Conservation (phyloP, 495 filamentous ascomycete genomes). For the Clavariopsis aquatica region DNA sequence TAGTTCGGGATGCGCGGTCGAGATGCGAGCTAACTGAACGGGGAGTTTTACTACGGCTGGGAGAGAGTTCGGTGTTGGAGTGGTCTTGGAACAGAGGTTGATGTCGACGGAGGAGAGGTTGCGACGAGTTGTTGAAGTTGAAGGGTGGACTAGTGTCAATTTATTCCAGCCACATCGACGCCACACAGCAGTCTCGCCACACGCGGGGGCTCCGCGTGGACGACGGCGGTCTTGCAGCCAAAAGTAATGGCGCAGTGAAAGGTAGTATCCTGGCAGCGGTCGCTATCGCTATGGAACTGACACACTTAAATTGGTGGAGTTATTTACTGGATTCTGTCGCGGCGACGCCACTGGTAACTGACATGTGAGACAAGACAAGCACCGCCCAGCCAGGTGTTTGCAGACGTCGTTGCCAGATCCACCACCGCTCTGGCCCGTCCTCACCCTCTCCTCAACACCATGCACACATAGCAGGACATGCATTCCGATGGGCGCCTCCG, state of each 20-base stretch:
- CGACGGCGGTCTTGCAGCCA: too few relatives aligned
- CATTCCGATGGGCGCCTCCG: slow-evolving; percentile 85
- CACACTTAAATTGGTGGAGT: neutral
- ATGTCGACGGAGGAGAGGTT: neutral
- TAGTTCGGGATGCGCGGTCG: neutral
- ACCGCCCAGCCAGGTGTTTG: neutral
- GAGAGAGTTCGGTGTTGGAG: neutral
- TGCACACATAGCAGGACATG: slow-evolving; percentile 26
- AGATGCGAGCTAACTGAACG: neutral
- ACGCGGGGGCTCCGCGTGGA: too few relatives aligned
- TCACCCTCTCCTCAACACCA: slow-evolving; percentile 2
- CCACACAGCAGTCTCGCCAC: too few relatives aligned
- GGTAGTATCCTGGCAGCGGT: too few relatives aligned
- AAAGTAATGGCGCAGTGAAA: too few relatives aligned
- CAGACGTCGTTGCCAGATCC: neutral
- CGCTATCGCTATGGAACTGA: neutral
- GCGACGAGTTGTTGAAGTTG: neutral
- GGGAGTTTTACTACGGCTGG: neutral
- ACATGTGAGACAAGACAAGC: neutral
- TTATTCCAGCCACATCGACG: too few relatives aligned
- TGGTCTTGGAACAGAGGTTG: neutral
- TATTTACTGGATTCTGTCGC: neutral
- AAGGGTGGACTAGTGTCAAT: too few relatives aligned
- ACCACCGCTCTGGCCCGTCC: neutral
- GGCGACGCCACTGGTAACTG: too few relatives aligned